These are phyloP conservation scores for Taphrina populina DNA, from an alignment of 1,139 yeast species.

Conservation along the genomic window DNA sequence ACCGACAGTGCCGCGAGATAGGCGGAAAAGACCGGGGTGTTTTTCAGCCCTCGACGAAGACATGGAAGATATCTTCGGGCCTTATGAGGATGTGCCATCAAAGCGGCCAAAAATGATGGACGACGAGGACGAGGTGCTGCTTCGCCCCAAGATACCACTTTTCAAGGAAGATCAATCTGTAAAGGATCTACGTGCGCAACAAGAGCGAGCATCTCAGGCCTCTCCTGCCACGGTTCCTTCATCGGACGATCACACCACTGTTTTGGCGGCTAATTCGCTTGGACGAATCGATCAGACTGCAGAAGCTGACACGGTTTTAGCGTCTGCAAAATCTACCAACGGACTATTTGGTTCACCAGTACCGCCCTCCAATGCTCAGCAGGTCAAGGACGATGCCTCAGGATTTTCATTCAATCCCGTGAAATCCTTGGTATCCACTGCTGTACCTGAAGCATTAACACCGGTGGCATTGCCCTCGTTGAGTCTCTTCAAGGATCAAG, in stretches of 20 bases:
- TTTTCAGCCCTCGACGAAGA: conserved; percentile 37
- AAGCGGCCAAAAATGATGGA: conserved; percentile 16
- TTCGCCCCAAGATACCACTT: conserved; percentile 18
- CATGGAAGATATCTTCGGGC: conserved; percentile 36
- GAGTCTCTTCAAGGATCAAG: too few species aligned
- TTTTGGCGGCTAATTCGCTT: background rate
- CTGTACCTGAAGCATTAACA: too few species aligned
- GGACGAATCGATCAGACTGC: too few species aligned
- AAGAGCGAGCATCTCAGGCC: conserved; percentile 16
- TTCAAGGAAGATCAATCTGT: conserved; percentile 24
- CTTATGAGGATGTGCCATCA: conserved; percentile 30
- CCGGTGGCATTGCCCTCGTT: too few species aligned
- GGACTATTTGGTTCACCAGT: too few species aligned
- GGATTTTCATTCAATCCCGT: too few species aligned
- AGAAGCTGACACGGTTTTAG: too few species aligned
- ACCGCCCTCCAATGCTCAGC: too few species aligned
- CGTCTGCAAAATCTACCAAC: too few species aligned
- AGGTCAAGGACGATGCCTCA: too few species aligned
- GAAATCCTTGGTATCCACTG: too few species aligned
- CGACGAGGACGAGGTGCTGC: conserved; percentile 7
- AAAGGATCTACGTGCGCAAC: conserved; percentile 22
- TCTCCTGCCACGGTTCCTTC: background rate
- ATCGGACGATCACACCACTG: background rate
- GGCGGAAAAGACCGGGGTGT: conserved; percentile 35
- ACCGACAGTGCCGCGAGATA: conserved; percentile 20